Percentiles rank a stretch among this genome's conserved stretches.
phyloP scores from a whole-genome alignment of 805 yeast genomes.

The Candida mattraensis region DNA sequence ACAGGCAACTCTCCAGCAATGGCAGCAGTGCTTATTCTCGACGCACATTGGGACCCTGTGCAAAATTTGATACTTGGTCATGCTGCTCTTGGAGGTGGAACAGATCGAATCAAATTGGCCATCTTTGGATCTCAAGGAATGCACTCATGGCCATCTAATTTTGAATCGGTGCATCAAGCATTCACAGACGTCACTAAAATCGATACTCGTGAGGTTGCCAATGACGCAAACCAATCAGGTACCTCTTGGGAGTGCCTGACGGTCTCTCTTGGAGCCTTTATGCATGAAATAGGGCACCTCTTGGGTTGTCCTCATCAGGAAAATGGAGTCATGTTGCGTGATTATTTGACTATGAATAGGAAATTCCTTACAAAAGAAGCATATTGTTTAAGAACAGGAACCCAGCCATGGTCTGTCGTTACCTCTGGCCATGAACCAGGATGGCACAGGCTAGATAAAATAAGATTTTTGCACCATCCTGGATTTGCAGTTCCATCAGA shows the following conservation, averaged over 20 bases:
- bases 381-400: slow-evolving; percentile 51
- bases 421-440: slow-evolving; percentile 67
- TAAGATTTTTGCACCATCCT: slow-evolving; percentile 80
- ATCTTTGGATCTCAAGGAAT: slow-evolving; percentile 93
- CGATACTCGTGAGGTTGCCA: slow-evolving; percentile 74
- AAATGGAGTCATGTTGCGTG: slow-evolving; percentile 87
- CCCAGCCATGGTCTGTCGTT: slow-evolving; percentile 49
- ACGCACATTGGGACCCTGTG: slow-evolving; percentile 75
- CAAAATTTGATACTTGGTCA: slow-evolving; percentile 69
- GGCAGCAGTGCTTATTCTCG: slow-evolving; percentile 84
- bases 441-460: slow-evolving; percentile 82
- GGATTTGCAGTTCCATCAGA: slow-evolving; percentile 74
- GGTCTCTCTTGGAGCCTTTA: slow-evolving; percentile 86
- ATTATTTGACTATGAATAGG: slow-evolving; percentile 77
- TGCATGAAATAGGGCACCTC: slow-evolving; percentile 93
- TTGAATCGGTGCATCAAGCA: slow-evolving; percentile 66
- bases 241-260: slow-evolving; percentile 88
- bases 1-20: slow-evolving; percentile 51
- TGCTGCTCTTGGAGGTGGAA: slow-evolving; percentile 94
- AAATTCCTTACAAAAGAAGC: slow-evolving; percentile 75
- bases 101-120: slow-evolving; percentile 67
- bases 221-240: slow-evolving; percentile 82
- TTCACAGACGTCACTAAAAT: slow-evolving; percentile 73
- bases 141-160: slow-evolving; percentile 87
- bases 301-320: slow-evolving; percentile 93